Evolutionary conservation across 306 rosid genomes (phyloP).

Genomic region (Oxytropis ochrocephala): DNA sequence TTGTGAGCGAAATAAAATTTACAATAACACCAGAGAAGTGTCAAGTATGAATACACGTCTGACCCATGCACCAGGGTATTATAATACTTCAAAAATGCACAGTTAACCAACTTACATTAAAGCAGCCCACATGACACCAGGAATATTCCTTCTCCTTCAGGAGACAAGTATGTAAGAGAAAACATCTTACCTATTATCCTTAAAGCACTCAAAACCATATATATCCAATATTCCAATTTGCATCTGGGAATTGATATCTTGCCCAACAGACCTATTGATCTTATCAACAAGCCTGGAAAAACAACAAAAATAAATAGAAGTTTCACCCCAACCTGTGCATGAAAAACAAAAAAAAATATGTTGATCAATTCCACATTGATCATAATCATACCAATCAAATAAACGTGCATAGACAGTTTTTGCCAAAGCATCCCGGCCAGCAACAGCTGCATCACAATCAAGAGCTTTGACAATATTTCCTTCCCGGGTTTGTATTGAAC

Average conservation of each 20-base stretch:
- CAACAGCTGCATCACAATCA: constrained; percentile 78
- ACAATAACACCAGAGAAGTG: background rate
- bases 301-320: constrained; percentile 2
- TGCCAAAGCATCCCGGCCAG: constrained; percentile 90
- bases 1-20: background rate
- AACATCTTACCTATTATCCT: constrained; percentile 72
- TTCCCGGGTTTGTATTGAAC: constrained; percentile 89
- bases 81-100: constrained; percentile 3
- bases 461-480: constrained; percentile 88
- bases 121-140: background rate
- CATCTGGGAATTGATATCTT: constrained; percentile 63
- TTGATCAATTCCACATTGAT: background rate
- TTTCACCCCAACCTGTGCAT: background rate
- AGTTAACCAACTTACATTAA: background rate
- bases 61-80: constrained; percentile 1
- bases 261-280: constrained; percentile 87
- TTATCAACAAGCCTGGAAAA: constrained; percentile 92
- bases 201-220: constrained; percentile 95
- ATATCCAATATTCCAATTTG: constrained; percentile 95
- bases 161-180: constrained; percentile 17
- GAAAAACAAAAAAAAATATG: background rate
- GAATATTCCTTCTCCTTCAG: background rate
- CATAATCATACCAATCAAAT: constrained; percentile 74
- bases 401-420: constrained; percentile 86
- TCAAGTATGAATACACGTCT: background rate